Evolutionary conservation across 2,329 filamentous ascomycete species (phyloP), one percentile per base, ranked within the genome.

Genomic region (Exophiala spinifera): DNA sequence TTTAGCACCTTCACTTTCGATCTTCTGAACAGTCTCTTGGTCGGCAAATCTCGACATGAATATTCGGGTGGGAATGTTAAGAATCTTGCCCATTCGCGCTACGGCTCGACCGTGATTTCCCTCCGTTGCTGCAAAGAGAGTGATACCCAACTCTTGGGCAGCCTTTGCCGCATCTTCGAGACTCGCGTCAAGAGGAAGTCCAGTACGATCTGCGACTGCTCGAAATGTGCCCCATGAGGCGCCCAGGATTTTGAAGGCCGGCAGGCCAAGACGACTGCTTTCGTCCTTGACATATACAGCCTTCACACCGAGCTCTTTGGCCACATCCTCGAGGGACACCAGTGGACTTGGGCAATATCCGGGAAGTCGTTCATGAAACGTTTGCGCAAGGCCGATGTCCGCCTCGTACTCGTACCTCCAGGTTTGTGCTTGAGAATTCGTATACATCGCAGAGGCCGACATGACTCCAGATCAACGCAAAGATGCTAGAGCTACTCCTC

Each of bases 241-340:
- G 17, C 88, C 89, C 0, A 91, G 78, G 42, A 91, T 88, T 69
- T 94, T 94, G 76, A 91, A 92, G 0, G 87, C 80, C 0, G 86
- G 86, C 1, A 91, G 75, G 0, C 84, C 84, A 34, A 89, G 81
- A 4, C 88, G 79, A 49, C 71, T 74, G 23, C 80, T 83, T 67
- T 92, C 88, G 63, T 91, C 82, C 65, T 92, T 92, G 59, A 91
- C 64, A 34, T 84, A 76, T 3, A 91, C 74, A 4, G 76, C 71
- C 0, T 71, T 69, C 10, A 89, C 70, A 0, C 79, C 79, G 0
- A 90, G 68, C 13, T 84, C 76, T 2, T 71, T 61, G 0, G 87
- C 85, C 1, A 89, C 59, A 0, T 70, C 63, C 0, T 76, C 72
- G 0, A 90, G 72, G 0, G 72, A 61, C 7, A 79, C 66, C 0